These are phyloP conservation scores for Gossypium longicalyx DNA, from an alignment of 345 rosid species.

Conservation along the genomic window DNA sequence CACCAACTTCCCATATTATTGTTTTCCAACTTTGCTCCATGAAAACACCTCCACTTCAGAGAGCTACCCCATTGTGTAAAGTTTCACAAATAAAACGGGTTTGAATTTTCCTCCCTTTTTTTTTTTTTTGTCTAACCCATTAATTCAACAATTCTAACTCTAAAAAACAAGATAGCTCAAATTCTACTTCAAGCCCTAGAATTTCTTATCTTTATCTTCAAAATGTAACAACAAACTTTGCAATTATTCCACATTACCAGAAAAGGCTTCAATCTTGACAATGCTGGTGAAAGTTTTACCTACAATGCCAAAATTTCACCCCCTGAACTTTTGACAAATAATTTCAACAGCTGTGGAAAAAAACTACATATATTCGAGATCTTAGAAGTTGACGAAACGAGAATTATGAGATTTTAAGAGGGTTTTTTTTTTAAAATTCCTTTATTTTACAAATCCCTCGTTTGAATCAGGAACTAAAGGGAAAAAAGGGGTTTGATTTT, in stretches of 20 bases:
- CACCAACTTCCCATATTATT: constrained; percentile 25
- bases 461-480: not conserved
- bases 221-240: not conserved
- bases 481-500: not conserved
- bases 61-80: not conserved
- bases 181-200: not conserved
- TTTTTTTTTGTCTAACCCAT: constrained; percentile 25
- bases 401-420: not conserved
- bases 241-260: not conserved
- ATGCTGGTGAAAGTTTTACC: constrained; percentile 1
- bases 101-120: not conserved
- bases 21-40: constrained; percentile 28
- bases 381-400: not conserved
- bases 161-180: constrained; percentile 14
- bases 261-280: not conserved
- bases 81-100: not conserved
- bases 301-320: not conserved
- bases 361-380: not conserved
- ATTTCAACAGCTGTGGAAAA: not conserved
- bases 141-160: constrained; percentile 13
- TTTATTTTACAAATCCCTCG: not conserved
- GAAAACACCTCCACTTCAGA: constrained; percentile 16
- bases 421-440: not conserved
- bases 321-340: not conserved
- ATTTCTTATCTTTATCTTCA: not conserved